Conservation (phyloP, 805 yeast species). For the Candida silvicultrix region DNA sequence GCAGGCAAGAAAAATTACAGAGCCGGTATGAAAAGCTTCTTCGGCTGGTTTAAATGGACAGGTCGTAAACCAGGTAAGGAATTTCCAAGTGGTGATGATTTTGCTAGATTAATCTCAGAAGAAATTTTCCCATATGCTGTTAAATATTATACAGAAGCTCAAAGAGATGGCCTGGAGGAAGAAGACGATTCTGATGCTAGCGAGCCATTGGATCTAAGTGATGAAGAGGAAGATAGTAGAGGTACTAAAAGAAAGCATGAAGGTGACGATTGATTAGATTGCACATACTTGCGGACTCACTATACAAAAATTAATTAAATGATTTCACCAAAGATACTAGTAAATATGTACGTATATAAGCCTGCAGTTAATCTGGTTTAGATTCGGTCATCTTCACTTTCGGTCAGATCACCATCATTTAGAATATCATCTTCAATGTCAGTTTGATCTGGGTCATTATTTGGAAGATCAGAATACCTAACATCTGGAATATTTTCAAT, state of each 20-base stretch:
- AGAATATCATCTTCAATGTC: constrained; percentile 17
- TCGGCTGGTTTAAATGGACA: constrained; percentile 85
- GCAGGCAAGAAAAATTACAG: constrained; percentile 59
- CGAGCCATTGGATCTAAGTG: constrained; percentile 40
- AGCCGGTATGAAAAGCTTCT: constrained; percentile 74
- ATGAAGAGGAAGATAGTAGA: constrained; percentile 16
- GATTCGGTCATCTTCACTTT: constrained; percentile 18
- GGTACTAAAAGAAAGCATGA: constrained; percentile 11
- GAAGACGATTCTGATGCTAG: constrained; percentile 49
- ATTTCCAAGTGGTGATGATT: constrained; percentile 71
- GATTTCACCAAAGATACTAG: background rate
- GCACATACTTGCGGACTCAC: too few relatives aligned
- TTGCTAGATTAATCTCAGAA: constrained; percentile 66
- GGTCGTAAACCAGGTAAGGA: constrained; percentile 74
- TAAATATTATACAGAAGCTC: constrained; percentile 72
- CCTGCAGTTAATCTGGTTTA: background rate
- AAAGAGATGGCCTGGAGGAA: constrained; percentile 50
- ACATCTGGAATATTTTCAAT: constrained; percentile 6
- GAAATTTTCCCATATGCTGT: constrained; percentile 84
- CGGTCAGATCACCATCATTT: constrained; percentile 26
- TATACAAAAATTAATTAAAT: background rate
- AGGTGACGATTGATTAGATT: background rate
- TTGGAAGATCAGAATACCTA: constrained; percentile 1
- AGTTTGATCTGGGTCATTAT: constrained; percentile 7
- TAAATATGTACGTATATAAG: background rate